These are phyloP conservation scores for Wallemia mellicola DNA, from an alignment of 1,284 basidiomycete genomes.

Conservation along the genomic window DNA sequence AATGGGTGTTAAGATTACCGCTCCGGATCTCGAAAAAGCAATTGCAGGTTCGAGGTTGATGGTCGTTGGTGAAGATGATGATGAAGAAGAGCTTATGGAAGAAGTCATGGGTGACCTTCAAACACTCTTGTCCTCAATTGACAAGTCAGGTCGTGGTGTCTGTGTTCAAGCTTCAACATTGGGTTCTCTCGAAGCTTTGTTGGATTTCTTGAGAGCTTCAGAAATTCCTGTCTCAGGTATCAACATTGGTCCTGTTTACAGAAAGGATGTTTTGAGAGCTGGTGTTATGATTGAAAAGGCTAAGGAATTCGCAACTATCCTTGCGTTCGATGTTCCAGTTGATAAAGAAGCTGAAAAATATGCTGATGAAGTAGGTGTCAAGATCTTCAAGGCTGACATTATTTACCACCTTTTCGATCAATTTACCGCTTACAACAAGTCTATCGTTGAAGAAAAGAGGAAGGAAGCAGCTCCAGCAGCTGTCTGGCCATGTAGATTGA, in stretches of 20 bases:
- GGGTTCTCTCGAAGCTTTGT: constrained; percentile 81
- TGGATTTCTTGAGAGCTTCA: constrained; percentile 80
- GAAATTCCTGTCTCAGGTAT: constrained; percentile 95
- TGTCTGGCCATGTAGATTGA: constrained; percentile 87
- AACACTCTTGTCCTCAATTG: constrained; percentile 60
- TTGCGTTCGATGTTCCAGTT: constrained; percentile 78
- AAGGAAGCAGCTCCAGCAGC: constrained; percentile 76
- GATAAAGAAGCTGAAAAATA: constrained; percentile 74
- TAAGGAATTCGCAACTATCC: constrained; percentile 75
- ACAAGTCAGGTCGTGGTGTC: constrained; percentile 81
- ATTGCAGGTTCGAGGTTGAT: constrained; percentile 87
- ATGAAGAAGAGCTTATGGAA: constrained; percentile 78
- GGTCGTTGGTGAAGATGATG: constrained; percentile 73
- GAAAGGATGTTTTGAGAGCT: constrained; percentile 76
- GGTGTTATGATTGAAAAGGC: constrained; percentile 89
- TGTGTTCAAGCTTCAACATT: constrained; percentile 95
- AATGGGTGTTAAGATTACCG: constrained; percentile 83
- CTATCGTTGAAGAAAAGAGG: constrained; percentile 75
- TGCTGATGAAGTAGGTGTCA: constrained; percentile 78
- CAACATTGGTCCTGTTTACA: constrained; percentile 93
- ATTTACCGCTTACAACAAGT: constrained; percentile 83
- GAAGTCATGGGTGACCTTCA: constrained; percentile 94
- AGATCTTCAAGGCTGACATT: constrained; percentile 83
- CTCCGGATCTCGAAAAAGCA: constrained; percentile 92
- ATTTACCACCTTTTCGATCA: constrained; percentile 97